A percentile compares a stretch with the other conserved stretches of the same genome.
phyloP scores from a whole-genome alignment of 495 filamentous ascomycete species.

The Aspergillus campestris region DNA sequence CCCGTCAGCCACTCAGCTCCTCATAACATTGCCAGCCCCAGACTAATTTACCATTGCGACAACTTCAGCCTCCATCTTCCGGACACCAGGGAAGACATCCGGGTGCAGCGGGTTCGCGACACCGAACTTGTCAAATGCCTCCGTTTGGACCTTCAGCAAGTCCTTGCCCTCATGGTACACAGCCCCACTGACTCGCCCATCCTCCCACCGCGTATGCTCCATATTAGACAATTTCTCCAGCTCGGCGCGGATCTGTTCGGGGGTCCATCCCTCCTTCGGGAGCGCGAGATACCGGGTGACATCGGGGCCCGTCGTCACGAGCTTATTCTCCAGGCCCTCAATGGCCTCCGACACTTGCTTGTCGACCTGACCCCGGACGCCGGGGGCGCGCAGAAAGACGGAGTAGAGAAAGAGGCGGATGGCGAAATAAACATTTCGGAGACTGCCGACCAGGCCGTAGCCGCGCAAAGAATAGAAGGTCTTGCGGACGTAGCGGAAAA shows the following conservation, averaged over 20 bases:
- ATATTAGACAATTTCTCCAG: slow-evolving; percentile 69
- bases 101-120: slow-evolving; percentile 99
- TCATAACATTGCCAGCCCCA: not conserved
- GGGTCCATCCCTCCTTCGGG: slow-evolving; percentile 78
- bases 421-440: slow-evolving; percentile 61
- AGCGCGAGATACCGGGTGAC: slow-evolving; percentile 66
- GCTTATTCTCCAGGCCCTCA: slow-evolving; percentile 66
- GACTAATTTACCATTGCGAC: slow-evolving; percentile 70
- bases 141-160: slow-evolving; percentile 74
- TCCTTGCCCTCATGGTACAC: slow-evolving; percentile 93
- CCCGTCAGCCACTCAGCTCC: not conserved
- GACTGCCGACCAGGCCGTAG: slow-evolving; percentile 74
- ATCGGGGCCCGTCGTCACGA: slow-evolving; percentile 65
- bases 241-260: slow-evolving; percentile 71
- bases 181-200: slow-evolving; percentile 87
- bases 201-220: slow-evolving; percentile 95
- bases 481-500: slow-evolving; percentile 79
- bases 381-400: slow-evolving; percentile 75
- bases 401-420: slow-evolving; percentile 68
- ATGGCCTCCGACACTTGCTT: slow-evolving; percentile 63
- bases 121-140: slow-evolving; percentile 87
- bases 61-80: slow-evolving; percentile 99
- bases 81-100: slow-evolving; percentile 93
- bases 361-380: slow-evolving; percentile 72
- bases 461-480: slow-evolving; percentile 76